These are phyloP conservation scores for Linum tenue DNA, from an alignment of 345 rosid genomes.

Conservation along the genomic window DNA sequence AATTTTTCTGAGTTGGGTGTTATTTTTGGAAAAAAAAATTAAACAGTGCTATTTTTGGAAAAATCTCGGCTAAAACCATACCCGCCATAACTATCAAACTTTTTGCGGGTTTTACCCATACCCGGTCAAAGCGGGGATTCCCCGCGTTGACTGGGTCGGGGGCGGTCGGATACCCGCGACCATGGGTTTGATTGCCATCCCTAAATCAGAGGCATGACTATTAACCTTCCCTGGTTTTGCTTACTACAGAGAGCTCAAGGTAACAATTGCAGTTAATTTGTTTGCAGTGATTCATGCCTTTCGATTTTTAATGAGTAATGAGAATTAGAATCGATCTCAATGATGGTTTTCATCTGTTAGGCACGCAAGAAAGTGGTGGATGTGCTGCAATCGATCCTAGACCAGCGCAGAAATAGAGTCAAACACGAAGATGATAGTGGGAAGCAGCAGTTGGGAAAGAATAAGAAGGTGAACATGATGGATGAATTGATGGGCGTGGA, in stretches of 20 bases:
- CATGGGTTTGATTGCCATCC: too few relatives aligned
- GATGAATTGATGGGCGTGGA: constrained; percentile 24
- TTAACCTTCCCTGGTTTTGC: constrained; percentile 35
- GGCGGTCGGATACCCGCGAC: too few relatives aligned
- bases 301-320: not conserved
- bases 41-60: too few relatives aligned
- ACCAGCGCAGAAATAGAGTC: constrained; percentile 14
- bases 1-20: too few relatives aligned
- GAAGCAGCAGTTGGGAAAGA: not conserved
- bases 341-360: constrained; percentile 8
- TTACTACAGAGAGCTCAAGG: constrained; percentile 28
- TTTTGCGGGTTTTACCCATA: too few relatives aligned
- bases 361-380: constrained; percentile 20
- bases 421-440: not conserved
- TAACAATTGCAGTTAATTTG: not conserved
- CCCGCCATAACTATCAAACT: too few relatives aligned
- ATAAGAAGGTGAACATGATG: constrained; percentile 17
- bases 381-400: constrained; percentile 18
- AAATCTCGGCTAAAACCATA: too few relatives aligned
- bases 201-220: too few relatives aligned
- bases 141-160: too few relatives aligned
- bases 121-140: too few relatives aligned
- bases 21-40: too few relatives aligned
- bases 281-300: not conserved
- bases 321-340: too few relatives aligned